These are phyloP conservation scores for Setomelanomma holmii DNA, from an alignment of 2,329 filamentous ascomycete genomes.

Conservation along the genomic window DNA sequence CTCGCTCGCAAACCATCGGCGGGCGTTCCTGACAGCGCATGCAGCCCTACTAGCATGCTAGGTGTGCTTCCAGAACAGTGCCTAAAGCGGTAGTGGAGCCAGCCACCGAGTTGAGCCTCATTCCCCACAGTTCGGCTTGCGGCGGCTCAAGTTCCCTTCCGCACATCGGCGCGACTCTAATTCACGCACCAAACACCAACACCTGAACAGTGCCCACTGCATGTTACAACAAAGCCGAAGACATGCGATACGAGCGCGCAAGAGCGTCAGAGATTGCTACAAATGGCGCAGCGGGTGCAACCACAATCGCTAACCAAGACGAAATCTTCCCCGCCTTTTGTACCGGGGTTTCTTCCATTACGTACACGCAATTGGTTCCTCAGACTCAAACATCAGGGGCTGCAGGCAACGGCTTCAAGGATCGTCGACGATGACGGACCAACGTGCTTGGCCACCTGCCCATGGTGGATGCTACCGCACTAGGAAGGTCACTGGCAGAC, in stretches of 20 bases:
- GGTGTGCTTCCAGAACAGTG: conserved; percentile 15
- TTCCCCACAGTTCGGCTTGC: conserved; percentile 19
- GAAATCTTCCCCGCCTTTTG: conserved; percentile 19
- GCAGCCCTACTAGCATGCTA: conserved; percentile 7
- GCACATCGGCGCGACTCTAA: conserved; percentile 7
- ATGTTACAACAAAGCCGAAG: conserved; percentile 15
- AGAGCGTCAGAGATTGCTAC: neutral
- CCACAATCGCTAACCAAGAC: conserved; percentile 6
- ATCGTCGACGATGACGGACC: conserved; percentile 1
- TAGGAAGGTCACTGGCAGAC: conserved; percentile 3
- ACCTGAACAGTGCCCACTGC: conserved; percentile 14
- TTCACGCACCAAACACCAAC: conserved; percentile 7
- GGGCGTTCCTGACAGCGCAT: neutral
- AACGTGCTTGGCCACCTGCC: conserved; percentile 1
- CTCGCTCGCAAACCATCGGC: conserved; percentile 17
- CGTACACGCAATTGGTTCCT: conserved; percentile 35
- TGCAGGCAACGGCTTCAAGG: neutral
- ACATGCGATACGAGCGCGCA: conserved; percentile 11
- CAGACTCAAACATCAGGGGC: conserved; percentile 13
- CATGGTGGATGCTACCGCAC: neutral
- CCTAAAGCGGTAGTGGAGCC: neutral
- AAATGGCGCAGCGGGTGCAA: conserved; percentile 2
- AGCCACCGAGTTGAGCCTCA: conserved; percentile 18
- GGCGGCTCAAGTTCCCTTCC: conserved; percentile 19
- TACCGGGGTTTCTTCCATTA: conserved; percentile 10